Evolutionary conservation across 2,329 filamentous ascomycete genomes (phyloP).

Genomic region (Ophiostoma piceae): DNA sequence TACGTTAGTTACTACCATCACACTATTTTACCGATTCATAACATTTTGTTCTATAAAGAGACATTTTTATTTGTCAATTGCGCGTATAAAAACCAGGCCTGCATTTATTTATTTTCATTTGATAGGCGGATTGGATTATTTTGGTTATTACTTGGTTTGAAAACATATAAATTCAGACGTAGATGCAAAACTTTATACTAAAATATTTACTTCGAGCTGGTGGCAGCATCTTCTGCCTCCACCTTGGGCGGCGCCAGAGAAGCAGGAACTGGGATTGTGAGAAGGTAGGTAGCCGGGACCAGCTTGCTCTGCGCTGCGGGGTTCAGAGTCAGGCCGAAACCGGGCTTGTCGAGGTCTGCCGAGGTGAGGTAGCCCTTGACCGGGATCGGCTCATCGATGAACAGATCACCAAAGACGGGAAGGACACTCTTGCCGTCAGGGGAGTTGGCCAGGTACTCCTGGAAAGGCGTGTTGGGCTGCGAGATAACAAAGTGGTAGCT

Average conservation of each 20-base stretch:
- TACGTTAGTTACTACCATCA: not conserved
- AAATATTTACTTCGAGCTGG: not conserved
- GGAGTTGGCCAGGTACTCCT: constrained; percentile 92
- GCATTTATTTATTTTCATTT: too few species aligned
- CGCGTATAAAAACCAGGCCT: too few species aligned
- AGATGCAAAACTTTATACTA: not conserved
- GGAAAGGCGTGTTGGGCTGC: constrained; percentile 88
- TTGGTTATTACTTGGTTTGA: too few species aligned
- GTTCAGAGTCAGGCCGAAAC: constrained; percentile 84
- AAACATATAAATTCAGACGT: too few species aligned
- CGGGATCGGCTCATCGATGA: constrained; percentile 85
- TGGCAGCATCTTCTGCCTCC: not conserved
- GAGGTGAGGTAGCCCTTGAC: constrained; percentile 75
- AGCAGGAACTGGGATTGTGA: constrained; percentile 58
- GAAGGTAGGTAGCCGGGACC: constrained; percentile 67
- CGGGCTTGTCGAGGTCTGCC: constrained; percentile 76
- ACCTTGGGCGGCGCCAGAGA: not conserved
- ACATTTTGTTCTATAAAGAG: too few species aligned
- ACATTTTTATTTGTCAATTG: too few species aligned
- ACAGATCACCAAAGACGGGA: constrained; percentile 88
- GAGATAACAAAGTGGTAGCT: constrained; percentile 95
- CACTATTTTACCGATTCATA: not conserved
- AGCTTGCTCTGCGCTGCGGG: constrained; percentile 65
- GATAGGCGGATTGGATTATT: too few species aligned
- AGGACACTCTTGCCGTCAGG: constrained; percentile 83